Conservation (phyloP, 2,329 filamentous ascomycete species). For the Septoria linicola region DNA sequence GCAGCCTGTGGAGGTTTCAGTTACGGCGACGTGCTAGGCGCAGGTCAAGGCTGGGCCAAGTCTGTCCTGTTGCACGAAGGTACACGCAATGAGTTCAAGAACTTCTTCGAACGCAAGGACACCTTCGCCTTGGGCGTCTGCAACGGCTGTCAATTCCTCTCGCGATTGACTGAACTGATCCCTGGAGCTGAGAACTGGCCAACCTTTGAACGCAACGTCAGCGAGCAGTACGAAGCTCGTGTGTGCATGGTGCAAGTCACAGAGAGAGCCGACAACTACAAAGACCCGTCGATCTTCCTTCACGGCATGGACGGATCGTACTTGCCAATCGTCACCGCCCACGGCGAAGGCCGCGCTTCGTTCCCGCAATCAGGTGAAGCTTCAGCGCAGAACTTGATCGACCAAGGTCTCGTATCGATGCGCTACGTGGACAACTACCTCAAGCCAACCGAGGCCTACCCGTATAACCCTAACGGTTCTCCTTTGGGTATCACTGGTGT, state of each 20-base stretch:
- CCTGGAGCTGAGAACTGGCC: constrained; percentile 82
- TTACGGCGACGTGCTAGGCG: constrained; percentile 87
- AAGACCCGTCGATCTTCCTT: constrained; percentile 73
- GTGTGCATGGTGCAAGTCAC: constrained; percentile 80
- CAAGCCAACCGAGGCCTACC: constrained; percentile 75
- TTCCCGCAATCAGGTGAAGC: constrained; percentile 52
- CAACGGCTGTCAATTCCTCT: constrained; percentile 96
- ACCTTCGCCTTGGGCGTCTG: constrained; percentile 94
- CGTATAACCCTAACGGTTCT: constrained; percentile 85
- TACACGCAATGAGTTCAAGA: constrained; percentile 72
- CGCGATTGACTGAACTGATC: constrained; percentile 76
- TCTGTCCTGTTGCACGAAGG: constrained; percentile 81
- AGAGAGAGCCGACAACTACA: constrained; percentile 49
- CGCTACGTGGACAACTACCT: constrained; percentile 83
- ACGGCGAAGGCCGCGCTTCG: constrained; percentile 82
- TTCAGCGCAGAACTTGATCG: constrained; percentile 55
- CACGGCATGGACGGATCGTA: constrained; percentile 80
- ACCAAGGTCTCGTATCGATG: constrained; percentile 69
- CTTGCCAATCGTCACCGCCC: constrained; percentile 82
- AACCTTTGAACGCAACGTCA: constrained; percentile 78
- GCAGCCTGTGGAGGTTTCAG: constrained; percentile 97
- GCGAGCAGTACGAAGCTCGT: constrained; percentile 86
- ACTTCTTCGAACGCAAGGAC: constrained; percentile 82
- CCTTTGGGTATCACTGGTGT: constrained; percentile 79
- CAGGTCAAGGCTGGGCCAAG: constrained; percentile 96